These are phyloP conservation scores for Saccharomyces hybrid DNA, from an alignment of 1,139 yeast genomes.

Conservation along the genomic window DNA sequence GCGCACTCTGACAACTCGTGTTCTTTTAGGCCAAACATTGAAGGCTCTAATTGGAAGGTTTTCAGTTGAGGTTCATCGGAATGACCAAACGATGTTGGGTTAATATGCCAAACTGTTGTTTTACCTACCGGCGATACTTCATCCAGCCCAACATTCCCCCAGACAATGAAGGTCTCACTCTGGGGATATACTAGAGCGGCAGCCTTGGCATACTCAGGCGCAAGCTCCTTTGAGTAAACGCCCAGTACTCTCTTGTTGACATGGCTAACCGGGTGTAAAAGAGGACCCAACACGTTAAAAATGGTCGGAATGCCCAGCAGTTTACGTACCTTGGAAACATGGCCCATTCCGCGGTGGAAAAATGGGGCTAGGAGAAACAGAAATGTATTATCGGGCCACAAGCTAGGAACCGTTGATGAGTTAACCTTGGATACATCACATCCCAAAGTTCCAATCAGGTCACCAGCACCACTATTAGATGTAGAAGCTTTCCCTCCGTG, in stretches of 20 bases:
- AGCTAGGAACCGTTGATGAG: constrained; percentile 51
- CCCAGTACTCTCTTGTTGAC: constrained; percentile 79
- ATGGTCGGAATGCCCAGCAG: constrained; percentile 84
- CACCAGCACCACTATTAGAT: constrained; percentile 90
- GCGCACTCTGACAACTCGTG: constrained; percentile 61
- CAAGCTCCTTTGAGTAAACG: constrained; percentile 72
- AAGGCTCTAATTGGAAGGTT: constrained; percentile 45
- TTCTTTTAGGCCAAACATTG: constrained; percentile 73
- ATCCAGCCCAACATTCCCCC: constrained; percentile 88
- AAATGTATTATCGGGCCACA: constrained; percentile 49
- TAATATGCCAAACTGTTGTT: constrained; percentile 73
- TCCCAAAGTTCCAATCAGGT: constrained; percentile 67
- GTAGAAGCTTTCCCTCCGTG: constrained; percentile 98
- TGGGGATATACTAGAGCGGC: constrained; percentile 40
- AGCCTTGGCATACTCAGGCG: constrained; percentile 78
- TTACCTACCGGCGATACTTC: constrained; percentile 86
- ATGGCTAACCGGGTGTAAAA: constrained; percentile 67
- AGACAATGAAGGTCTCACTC: constrained; percentile 69
- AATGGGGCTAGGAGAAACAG: constrained; percentile 88
- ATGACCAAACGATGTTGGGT: constrained; percentile 32
- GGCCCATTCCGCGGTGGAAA: constrained; percentile 86
- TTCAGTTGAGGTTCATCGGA: constrained; percentile 21
- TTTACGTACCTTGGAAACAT: constrained; percentile 69
- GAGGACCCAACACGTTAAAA: constrained; percentile 88
- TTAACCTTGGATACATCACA: constrained; percentile 67